Conservation (phyloP, 163 green algal genomes). For the Chloroidium sp. region DNA sequence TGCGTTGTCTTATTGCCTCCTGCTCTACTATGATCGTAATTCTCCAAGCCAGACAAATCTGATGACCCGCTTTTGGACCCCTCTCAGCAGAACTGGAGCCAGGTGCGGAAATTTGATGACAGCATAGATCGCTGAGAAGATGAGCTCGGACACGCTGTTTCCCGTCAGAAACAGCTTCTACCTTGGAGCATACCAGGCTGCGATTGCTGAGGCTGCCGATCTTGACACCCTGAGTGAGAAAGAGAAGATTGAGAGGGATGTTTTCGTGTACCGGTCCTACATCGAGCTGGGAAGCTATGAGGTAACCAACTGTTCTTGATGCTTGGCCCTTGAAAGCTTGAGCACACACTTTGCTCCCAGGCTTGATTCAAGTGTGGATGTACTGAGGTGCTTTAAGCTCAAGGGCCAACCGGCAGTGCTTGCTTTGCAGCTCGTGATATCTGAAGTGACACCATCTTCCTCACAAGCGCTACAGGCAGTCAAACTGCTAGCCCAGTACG, state of each 20-base stretch:
- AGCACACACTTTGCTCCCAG: too few species aligned
- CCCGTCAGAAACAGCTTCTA: constrained; percentile 85
- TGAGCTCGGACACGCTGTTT: constrained; percentile 59
- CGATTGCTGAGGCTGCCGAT: constrained; percentile 80
- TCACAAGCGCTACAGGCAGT: constrained; percentile 77
- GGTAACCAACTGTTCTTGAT: constrained; percentile 27
- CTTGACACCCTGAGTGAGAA: constrained; percentile 65
- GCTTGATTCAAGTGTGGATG: too few species aligned
- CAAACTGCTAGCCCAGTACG: constrained; percentile 79
- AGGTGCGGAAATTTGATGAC: too few species aligned
- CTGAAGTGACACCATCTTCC: constrained; percentile 65
- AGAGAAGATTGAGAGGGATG: constrained; percentile 73
- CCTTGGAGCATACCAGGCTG: constrained; percentile 83
- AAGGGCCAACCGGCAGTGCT: neutral
- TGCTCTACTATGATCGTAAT: too few species aligned
- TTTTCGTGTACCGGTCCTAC: constrained; percentile 89
- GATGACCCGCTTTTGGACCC: too few species aligned
- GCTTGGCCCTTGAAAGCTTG: neutral
- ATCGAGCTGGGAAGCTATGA: constrained; percentile 88
- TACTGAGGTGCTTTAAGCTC: too few species aligned
- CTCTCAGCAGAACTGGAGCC: too few species aligned
- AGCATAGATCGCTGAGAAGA: too few species aligned
- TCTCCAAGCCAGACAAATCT: too few species aligned
- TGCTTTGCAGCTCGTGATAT: constrained; percentile 76
- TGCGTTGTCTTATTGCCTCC: too few species aligned